A percentile compares a stretch with the other conserved stretches of the same genome.
Conservation (phyloP, 2,329 filamentous ascomycete species). For the Pseudogymnoascus pannorum region DNA sequence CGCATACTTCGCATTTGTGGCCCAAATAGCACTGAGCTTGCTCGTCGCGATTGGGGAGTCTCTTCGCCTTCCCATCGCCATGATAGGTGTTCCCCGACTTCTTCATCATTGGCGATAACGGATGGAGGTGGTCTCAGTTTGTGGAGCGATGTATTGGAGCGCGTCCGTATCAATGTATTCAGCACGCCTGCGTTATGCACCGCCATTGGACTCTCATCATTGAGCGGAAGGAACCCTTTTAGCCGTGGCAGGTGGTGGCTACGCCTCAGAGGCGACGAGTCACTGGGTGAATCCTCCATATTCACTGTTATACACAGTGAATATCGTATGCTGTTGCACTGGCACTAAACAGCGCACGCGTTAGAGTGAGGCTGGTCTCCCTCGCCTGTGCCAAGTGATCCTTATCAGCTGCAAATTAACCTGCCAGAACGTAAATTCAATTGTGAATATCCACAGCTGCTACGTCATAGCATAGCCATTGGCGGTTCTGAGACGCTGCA, state of each 20-base stretch:
- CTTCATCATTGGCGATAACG: neutral
- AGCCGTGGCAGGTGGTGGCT: slow-evolving; percentile 21
- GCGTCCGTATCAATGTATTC: slow-evolving; percentile 24
- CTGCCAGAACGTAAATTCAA: neutral
- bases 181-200: slow-evolving; percentile 27
- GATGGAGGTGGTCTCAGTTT: slow-evolving; percentile 8
- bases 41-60: slow-evolving; percentile 45
- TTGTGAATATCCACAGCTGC: neutral
- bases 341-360: neutral
- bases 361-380: neutral
- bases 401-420: neutral
- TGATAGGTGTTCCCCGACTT: neutral
- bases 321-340: neutral
- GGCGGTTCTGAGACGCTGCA: neutral
- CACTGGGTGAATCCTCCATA: neutral
- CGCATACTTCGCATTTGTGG: slow-evolving; percentile 75
- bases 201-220: slow-evolving; percentile 24
- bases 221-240: slow-evolving; percentile 23
- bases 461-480: neutral
- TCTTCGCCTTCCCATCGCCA: slow-evolving; percentile 17
- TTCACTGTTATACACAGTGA: neutral
- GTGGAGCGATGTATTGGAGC: slow-evolving; percentile 23
- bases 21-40: slow-evolving; percentile 53
- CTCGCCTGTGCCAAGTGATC: neutral
- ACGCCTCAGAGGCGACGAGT: slow-evolving; percentile 18